Evolutionary conservation across 225 moss, liverwort and hornwort genomes (phyloP).

Genomic region (Marchantia paleacea): DNA sequence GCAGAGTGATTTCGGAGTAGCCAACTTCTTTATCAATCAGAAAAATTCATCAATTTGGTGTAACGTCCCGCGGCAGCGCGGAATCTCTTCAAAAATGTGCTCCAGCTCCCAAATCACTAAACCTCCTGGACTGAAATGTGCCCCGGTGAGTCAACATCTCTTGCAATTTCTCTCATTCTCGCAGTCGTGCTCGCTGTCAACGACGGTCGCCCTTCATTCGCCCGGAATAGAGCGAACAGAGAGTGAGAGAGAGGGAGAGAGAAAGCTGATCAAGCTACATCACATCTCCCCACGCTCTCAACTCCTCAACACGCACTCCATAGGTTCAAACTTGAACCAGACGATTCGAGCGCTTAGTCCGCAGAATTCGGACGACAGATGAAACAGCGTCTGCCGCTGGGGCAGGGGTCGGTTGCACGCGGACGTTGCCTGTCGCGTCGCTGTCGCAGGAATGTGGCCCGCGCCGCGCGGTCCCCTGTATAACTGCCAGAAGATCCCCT

Average conservation of each 20-base stretch:
- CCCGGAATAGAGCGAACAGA: neutral
- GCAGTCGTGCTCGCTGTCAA: neutral
- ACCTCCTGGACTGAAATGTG: neutral
- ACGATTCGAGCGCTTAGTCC: neutral
- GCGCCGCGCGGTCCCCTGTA: neutral
- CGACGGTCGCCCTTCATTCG: neutral
- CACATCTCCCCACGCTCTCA: constrained; percentile 67
- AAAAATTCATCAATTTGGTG: neutral
- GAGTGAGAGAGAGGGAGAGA: neutral
- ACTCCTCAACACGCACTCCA: neutral
- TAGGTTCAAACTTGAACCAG: neutral
- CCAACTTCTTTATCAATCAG: neutral
- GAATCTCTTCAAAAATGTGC: neutral
- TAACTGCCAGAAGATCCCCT: neutral
- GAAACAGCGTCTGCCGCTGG: neutral
- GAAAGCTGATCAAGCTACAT: constrained; percentile 87
- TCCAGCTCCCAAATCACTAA: neutral
- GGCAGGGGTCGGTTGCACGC: neutral
- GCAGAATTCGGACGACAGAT: neutral
- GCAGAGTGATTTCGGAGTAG: neutral
- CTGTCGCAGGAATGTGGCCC: constrained; percentile 1
- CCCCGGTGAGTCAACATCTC: neutral
- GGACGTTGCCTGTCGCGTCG: constrained; percentile 2
- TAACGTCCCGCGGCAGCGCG: neutral
- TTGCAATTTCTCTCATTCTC: neutral